Percentiles rank a stretch among this genome's conserved stretches.
Conservation (phyloP, 345 rosid species). For the Limnanthes douglasii region DNA sequence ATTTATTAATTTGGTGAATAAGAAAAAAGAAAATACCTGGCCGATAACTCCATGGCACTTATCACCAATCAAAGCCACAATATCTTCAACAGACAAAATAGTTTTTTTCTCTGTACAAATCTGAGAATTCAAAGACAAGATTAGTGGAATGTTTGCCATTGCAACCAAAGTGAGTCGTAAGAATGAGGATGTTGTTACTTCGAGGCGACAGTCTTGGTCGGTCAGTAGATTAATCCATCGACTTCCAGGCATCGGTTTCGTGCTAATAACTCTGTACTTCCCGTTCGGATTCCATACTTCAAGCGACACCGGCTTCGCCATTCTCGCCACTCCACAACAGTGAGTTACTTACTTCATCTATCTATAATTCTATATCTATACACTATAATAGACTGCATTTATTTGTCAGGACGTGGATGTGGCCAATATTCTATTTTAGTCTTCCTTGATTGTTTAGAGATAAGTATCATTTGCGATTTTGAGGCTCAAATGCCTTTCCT, state of each 20-base stretch:
- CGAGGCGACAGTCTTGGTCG: conserved; percentile 84
- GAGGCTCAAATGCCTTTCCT: too few relatives aligned
- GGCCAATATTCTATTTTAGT: too few relatives aligned
- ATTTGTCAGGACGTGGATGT: too few relatives aligned
- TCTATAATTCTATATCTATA: too few relatives aligned
- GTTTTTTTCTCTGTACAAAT: conserved; percentile 92
- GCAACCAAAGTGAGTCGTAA: not conserved
- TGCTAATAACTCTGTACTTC: conserved; percentile 84
- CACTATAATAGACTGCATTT: too few relatives aligned
- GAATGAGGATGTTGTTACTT: conserved; percentile 25
- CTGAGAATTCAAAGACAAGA: too few relatives aligned
- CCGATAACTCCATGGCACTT: conserved; percentile 95
- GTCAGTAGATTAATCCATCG: conserved; percentile 94
- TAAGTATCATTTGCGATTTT: too few relatives aligned
- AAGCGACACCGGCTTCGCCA: conserved; percentile 86
- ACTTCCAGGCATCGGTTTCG: conserved; percentile 95
- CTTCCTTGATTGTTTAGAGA: too few relatives aligned
- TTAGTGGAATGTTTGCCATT: too few relatives aligned
- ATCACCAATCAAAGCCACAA: conserved; percentile 68
- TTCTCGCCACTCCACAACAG: too few relatives aligned
- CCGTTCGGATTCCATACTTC: conserved; percentile 95
- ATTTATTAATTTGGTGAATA: too few relatives aligned
- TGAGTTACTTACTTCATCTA: too few relatives aligned
- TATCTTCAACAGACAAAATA: conserved; percentile 84
- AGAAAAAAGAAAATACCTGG: conserved; percentile 28